phyloP scores from a whole-genome alignment of 352 stramenopile species.

The Phytophthora idaei region DNA sequence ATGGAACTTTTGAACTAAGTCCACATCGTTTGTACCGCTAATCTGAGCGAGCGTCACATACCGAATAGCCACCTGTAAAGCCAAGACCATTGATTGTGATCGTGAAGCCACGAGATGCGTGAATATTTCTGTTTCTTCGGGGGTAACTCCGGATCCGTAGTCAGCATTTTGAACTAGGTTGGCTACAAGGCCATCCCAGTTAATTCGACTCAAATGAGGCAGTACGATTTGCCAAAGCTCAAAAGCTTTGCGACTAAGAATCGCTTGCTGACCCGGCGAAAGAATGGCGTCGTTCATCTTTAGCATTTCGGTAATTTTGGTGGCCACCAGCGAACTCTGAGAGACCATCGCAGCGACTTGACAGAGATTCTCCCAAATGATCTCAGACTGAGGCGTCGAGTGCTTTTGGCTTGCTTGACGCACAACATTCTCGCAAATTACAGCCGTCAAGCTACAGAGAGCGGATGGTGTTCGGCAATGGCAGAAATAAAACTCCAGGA shows the following conservation, averaged over 20 bases:
- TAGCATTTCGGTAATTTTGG: slow-evolving; percentile 21
- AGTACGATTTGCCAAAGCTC: slow-evolving; percentile 68
- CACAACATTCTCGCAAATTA: slow-evolving; percentile 53
- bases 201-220: slow-evolving; percentile 59
- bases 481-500: slow-evolving; percentile 81
- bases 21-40: slow-evolving; percentile 28
- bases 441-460: slow-evolving; percentile 44
- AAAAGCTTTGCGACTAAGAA: slow-evolving; percentile 55
- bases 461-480: slow-evolving; percentile 48
- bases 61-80: slow-evolving; percentile 46
- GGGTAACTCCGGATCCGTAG: slow-evolving; percentile 45
- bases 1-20: slow-evolving; percentile 34
- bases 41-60: slow-evolving; percentile 41
- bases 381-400: slow-evolving; percentile 32
- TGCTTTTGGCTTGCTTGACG: slow-evolving; percentile 32
- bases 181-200: slow-evolving; percentile 58
- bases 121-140: slow-evolving; percentile 71
- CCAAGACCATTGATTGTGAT: slow-evolving; percentile 44
- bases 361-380: slow-evolving; percentile 80
- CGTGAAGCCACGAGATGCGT: slow-evolving; percentile 51
- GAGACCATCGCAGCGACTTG: slow-evolving; percentile 74
- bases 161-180: slow-evolving; percentile 57
- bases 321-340: slow-evolving; percentile 38
- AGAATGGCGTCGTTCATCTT: slow-evolving; percentile 36
- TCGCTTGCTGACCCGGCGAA: slow-evolving; percentile 42